Evolutionary conservation across 768 basidiomycete species (phyloP).

Genomic region (Gyrodon lividus): DNA sequence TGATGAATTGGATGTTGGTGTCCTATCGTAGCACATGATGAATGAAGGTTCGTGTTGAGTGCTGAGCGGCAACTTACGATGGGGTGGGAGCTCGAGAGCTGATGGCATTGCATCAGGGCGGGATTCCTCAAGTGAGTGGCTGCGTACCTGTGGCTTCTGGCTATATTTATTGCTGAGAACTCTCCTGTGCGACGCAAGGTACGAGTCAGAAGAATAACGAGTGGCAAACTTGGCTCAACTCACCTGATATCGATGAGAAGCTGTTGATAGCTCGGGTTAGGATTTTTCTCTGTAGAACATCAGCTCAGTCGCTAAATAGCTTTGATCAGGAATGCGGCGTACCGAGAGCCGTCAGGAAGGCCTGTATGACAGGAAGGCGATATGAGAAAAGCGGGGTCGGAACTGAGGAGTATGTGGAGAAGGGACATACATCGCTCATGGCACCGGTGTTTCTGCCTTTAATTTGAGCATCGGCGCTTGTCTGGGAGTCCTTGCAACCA

Average conservation of each 20-base stretch:
- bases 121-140: not conserved
- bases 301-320: not conserved
- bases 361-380: conserved; percentile 27
- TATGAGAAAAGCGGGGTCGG: not conserved
- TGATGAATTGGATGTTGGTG: conserved; percentile 29
- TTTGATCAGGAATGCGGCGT: conserved; percentile 14
- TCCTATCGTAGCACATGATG: conserved; percentile 17
- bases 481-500: conserved; percentile 78
- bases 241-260: conserved; percentile 47
- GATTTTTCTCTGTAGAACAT: conserved; percentile 37
- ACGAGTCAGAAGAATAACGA: not conserved
- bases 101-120: conserved; percentile 6
- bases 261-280: conserved; percentile 52
- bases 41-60: not conserved
- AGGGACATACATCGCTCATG: conserved; percentile 66
- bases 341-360: conserved; percentile 61
- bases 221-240: not conserved
- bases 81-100: conserved; percentile 44
- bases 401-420: not conserved
- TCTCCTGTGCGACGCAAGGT: conserved; percentile 21
- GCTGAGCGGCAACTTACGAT: conserved; percentile 34
- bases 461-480: conserved; percentile 76
- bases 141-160: conserved; percentile 53
- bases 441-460: conserved; percentile 69
- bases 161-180: conserved; percentile 47